Base-by-base conservation (phyloP, 352 stramenopile genomes). In the Phytophthora citricola region DNA sequence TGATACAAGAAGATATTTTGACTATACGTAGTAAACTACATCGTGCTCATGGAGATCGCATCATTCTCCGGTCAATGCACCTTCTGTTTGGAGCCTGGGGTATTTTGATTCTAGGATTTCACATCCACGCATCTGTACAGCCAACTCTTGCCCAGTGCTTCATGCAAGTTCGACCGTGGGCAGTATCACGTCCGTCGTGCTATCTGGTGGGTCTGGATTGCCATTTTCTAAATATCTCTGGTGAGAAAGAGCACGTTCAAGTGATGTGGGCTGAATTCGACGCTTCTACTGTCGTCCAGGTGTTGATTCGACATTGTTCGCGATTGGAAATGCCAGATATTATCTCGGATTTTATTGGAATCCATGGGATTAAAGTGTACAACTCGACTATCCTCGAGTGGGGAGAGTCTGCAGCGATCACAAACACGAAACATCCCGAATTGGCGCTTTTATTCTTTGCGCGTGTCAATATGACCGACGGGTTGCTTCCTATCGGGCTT, bases 311-410 rank as follows among this genome's bases (percentile, higher is more conserved):
- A 31, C 71, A 83, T 43, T 83, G 75, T 40, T 38, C 63, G 1
- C 15, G 47, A 5, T 12, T 83, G 11, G 62, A 71, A 41, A 49
- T 83, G 5, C 60, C 71, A 1, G 4, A 62, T 12, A 47, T 50
- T 5, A 39, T 83, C 8, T 52, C 41, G 3, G 32, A 52, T 0
- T 80, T 80, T 27, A 44, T 10, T 3, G 65, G 66, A 11, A 29
- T 80, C 7, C 59, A 58, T 11, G 71, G 68, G 0, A 24, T 83
- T 43, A 78, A 83, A 51, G 50, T 76, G 1, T 80, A 79, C 56
- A 83, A 83, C 48, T 64, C 63, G 15, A 78, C 75, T 0, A 50
- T 83, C 17, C n/a, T 41, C 1, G 43, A 59, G 2, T 83, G 75
- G 75, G n/a, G 29, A 0, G 43, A 36, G 1, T 63, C 76, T 14